A percentile compares a stretch with the other conserved stretches of the same genome.
Conservation (phyloP, 176 grass and related monocot species). For the Lolium rigidum region DNA sequence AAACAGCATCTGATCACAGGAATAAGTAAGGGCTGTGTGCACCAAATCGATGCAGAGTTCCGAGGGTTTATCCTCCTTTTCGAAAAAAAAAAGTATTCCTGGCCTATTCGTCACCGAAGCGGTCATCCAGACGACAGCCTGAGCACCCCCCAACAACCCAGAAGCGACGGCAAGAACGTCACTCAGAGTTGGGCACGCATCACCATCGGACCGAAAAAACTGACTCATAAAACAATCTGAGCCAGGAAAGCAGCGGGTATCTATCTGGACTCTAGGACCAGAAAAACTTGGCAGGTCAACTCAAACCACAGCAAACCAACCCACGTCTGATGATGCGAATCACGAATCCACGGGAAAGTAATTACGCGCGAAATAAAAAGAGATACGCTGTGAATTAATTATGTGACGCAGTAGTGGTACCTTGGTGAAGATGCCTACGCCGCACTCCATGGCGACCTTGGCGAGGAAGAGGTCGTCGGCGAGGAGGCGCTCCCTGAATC, state of each 20-base stretch:
- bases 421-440: conserved; percentile 97
- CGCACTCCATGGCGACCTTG: conserved; percentile 94
- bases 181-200: conserved; percentile 10
- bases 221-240: conserved; percentile 25
- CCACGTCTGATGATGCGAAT: conserved; percentile 37
- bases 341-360: conserved; percentile 21
- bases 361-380: not conserved
- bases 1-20: not conserved
- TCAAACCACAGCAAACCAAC: conserved; percentile 34
- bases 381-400: not conserved
- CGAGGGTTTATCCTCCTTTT: too few relatives aligned
- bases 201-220: conserved; percentile 30
- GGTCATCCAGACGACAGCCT: not conserved
- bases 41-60: too few relatives aligned
- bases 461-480: conserved; percentile 98
- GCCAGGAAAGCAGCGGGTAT: conserved; percentile 17
- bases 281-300: conserved; percentile 17
- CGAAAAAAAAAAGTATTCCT: not conserved
- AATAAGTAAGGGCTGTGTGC: not conserved
- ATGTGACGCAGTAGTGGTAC: conserved; percentile 19
- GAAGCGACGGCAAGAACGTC: conserved; percentile 1
- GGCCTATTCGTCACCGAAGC: conserved; percentile 10
- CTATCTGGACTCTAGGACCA: conserved; percentile 36
- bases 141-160: not conserved
- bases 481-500: conserved; percentile 95